Conservation (phyloP, 441 rosid genomes). For the Raphanus hybrid region DNA sequence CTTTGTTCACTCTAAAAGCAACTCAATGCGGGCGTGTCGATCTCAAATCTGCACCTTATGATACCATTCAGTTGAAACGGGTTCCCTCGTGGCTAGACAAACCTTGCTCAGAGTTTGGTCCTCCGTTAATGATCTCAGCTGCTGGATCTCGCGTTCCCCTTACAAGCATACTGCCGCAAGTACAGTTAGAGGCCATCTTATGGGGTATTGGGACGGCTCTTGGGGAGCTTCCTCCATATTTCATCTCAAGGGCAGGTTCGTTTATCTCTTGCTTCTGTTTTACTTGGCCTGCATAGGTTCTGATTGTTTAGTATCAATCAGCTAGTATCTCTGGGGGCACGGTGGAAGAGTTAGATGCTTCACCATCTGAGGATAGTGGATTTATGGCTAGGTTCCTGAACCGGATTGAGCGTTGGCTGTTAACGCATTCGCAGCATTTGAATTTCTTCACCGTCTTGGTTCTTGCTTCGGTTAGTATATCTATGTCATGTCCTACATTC, state of each 20-base stretch:
- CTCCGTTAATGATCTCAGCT: conserved; percentile 61
- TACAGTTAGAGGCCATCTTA: conserved; percentile 82
- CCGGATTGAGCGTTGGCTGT: conserved; percentile 65
- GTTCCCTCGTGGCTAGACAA: conserved; percentile 93
- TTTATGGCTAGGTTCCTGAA: conserved; percentile 51
- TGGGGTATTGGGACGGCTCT: conserved; percentile 99
- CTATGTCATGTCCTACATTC: conserved; percentile 14
- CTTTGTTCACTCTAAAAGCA: conserved; percentile 95
- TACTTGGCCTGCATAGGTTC: not conserved
- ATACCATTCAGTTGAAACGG: conserved; percentile 88
- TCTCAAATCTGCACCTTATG: conserved; percentile 88
- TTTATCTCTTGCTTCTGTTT: not conserved
- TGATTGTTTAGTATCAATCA: not conserved
- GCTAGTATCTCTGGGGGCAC: conserved; percentile 62
- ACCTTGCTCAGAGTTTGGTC: conserved; percentile 83
- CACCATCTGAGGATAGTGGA: conserved; percentile 60
- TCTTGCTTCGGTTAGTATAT: conserved; percentile 86
- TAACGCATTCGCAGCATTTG: conserved; percentile 70
- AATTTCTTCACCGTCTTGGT: conserved; percentile 82
- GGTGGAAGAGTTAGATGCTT: conserved; percentile 68
- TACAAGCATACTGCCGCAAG: conserved; percentile 79
- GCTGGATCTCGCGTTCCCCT: conserved; percentile 81
- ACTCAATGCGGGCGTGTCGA: conserved; percentile 89
- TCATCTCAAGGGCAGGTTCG: conserved; percentile 92
- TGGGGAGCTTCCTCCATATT: conserved; percentile 99